Evolutionary conservation across 768 basidiomycete species (phyloP), one percentile per base, ranked within the genome.

Genomic region (Serendipita sp.): DNA sequence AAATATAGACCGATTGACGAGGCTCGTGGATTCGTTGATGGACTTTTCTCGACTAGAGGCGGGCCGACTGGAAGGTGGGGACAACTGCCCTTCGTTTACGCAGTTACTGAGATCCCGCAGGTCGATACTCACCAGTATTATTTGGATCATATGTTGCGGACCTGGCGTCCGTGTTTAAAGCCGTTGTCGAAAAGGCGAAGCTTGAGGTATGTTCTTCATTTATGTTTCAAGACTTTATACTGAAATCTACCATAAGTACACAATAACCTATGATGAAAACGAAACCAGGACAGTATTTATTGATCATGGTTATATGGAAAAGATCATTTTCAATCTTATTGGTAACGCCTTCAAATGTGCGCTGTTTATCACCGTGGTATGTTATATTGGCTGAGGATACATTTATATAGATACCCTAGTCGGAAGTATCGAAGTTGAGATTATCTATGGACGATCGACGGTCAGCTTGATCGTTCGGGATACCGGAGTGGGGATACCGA

Each of bases 401-500:
- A 70, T 67, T 1, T 51, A 5, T 7, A 8, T 32, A 76, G 70
- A 76, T 63, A 71, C 70, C 0, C 48, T 74, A 7, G 35, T 64
- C 18, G 76, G 76, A 1, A 69, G 67, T 8, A 75, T 78, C 56
- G 70, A 68, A 8, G 71, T 77, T 5, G 66, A 66, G 16, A 48
- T 76, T n/a, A 34, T 63, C 3, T 77, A 72, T 63, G 64, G 65
- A 0, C 65, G 68, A 10, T 44, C 47, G 5, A 68, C 72, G 30
- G 73, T 71, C 16, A 70, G 73, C 38, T 70, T 78, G 10, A 69
- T 70, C 0, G 72, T 77, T 30, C 67, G 68, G 18, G 76, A 78
- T 64, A 76, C 75, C 1, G 76, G 76, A 38, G 71, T 75, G 11
- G 76, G 76, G 1, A 77, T 78, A 1, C 75, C 76, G 0, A 24